Conservation (phyloP, 202 grass and related monocot species). For the Digitaria exilis region DNA sequence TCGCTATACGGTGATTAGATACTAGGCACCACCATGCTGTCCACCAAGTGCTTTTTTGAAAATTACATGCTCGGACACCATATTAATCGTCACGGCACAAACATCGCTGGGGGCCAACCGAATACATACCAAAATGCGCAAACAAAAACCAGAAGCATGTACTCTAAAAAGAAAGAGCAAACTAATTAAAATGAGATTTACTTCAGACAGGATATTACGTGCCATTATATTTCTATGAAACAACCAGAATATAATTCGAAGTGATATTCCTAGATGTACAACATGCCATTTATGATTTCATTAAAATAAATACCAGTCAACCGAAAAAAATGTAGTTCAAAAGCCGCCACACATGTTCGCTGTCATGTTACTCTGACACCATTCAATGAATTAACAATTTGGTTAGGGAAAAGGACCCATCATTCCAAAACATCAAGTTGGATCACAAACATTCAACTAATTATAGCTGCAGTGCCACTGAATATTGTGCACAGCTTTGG, state of each 20-base stretch:
- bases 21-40: background rate
- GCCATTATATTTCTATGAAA: background rate
- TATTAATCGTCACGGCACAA: background rate
- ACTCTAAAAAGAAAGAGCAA: background rate
- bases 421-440: conserved; percentile 3
- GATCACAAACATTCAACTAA: conserved; percentile 30
- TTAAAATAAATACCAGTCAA: background rate
- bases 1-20: background rate
- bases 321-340: background rate
- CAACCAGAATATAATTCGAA: background rate
- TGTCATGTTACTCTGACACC: background rate
- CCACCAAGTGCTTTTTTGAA: background rate
- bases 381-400: conserved; percentile 9
- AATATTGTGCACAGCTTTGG: conserved; percentile 20
- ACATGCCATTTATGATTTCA: background rate
- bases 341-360: background rate
- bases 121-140: conserved; percentile 14
- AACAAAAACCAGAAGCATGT: background rate
- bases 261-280: background rate
- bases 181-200: background rate
- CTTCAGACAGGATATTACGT: background rate
- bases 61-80: background rate
- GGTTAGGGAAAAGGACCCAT: background rate
- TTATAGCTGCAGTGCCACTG: background rate
- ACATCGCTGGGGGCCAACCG: background rate